Evolutionary conservation across 371 early-diverging fungal species (phyloP).

Genomic region (Lichtheimia corymbifera): DNA sequence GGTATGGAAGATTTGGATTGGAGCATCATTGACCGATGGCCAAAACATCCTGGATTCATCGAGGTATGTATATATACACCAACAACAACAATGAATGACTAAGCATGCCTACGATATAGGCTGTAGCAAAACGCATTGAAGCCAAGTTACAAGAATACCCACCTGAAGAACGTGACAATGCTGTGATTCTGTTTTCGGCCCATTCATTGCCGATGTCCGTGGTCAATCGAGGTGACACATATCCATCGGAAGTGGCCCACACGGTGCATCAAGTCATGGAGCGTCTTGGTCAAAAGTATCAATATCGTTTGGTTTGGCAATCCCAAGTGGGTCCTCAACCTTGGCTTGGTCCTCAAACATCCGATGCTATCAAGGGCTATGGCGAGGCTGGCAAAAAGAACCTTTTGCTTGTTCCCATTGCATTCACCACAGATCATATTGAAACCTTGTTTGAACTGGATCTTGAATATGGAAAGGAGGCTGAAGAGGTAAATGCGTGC

Average conservation of each 20-base stretch:
- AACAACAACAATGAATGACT: background rate
- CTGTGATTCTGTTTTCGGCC: constrained; percentile 90
- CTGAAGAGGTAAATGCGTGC: constrained; percentile 62
- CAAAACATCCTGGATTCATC: constrained; percentile 84
- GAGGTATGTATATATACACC: constrained; percentile 41
- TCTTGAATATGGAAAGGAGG: constrained; percentile 87
- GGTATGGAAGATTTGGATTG: constrained; percentile 78
- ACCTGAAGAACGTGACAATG: constrained; percentile 62
- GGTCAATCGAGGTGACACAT: constrained; percentile 90
- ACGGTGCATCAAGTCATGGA: constrained; percentile 87
- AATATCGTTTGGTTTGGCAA: constrained; percentile 95
- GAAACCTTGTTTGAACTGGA: constrained; percentile 97
- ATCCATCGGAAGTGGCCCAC: constrained; percentile 91
- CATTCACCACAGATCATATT: constrained; percentile 95
- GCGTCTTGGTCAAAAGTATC: constrained; percentile 68
- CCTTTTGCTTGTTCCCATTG: constrained; percentile 87
- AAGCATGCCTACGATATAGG: constrained; percentile 24
- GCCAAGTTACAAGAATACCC: constrained; percentile 70
- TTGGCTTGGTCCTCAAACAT: constrained; percentile 94
- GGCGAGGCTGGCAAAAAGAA: constrained; percentile 79
- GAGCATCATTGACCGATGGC: constrained; percentile 96
- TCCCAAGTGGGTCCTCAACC: constrained; percentile 93
- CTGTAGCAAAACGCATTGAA: constrained; percentile 78
- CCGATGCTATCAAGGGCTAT: constrained; percentile 75
- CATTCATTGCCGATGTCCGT: constrained; percentile 95